phyloP scores from a whole-genome alignment of 345 rosid genomes.

The Lepidium didymum region DNA sequence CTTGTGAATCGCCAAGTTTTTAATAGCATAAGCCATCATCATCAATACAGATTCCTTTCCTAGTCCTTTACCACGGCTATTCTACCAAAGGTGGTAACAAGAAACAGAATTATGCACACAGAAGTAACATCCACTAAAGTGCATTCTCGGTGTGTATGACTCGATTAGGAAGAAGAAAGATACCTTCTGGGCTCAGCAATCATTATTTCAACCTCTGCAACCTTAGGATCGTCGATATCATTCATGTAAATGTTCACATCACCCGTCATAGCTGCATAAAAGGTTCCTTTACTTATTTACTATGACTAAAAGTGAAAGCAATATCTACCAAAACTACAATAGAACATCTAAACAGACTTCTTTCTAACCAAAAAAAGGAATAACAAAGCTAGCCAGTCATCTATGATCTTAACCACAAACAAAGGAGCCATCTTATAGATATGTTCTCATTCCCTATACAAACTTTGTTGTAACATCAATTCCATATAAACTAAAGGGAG shows the following conservation, averaged over 20 bases:
- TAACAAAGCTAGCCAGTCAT: not conserved
- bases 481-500: not conserved
- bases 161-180: not conserved
- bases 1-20: slow-evolving; percentile 49
- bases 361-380: not conserved
- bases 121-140: not conserved
- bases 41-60: slow-evolving; percentile 79
- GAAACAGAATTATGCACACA: not conserved
- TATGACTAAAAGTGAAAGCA: not conserved
- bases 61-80: slow-evolving; percentile 88
- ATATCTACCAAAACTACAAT: not conserved
- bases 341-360: not conserved
- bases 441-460: not conserved
- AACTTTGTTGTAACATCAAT: not conserved
- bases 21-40: slow-evolving; percentile 84
- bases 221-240: slow-evolving; percentile 69
- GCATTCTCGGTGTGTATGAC: not conserved
- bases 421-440: not conserved
- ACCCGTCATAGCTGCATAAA: slow-evolving; percentile 71
- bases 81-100: slow-evolving; percentile 36
- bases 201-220: slow-evolving; percentile 92
- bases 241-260: slow-evolving; percentile 94
- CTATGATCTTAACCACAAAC: slow-evolving; percentile 4
- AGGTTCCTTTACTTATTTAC: not conserved
- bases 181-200: slow-evolving; percentile 84